Base-by-base conservation (phyloP, 176 grass and related monocot species). In the Canna indica region DNA sequence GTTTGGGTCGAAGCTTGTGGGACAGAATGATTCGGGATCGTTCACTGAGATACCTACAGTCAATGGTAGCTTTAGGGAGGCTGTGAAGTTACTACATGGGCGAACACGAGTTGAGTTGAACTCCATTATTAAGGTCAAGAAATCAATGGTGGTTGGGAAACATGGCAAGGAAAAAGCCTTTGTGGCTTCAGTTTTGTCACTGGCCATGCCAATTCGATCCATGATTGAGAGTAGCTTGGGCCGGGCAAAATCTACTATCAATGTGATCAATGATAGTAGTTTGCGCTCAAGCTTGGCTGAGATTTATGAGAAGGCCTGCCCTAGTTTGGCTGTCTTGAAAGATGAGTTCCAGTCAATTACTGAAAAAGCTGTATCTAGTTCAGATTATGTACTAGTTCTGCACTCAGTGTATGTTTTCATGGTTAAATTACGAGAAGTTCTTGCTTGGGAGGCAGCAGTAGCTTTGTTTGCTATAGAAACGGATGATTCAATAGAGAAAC, bases 401-500 rank as follows among this genome's bases (percentile, higher is more conserved):
- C 66, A 81, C 18, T 78, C 60, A 22, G 84, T 88, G 4, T 90
- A 99, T 76, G 72, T 53, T 39, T 17, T 71, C 71, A 71, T 99
- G 82, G 82, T 99, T 68, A 93, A 93, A 79, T 87, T 88, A 53
- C 85, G 89, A 68, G 75, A 78, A 33, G 69, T 93, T 39, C 84
- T 99, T 78, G 80, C 94, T 7, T 93, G 89, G 94, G 94, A 99
- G 76, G 94, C 94, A 52, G 89, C 80, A 57, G 38, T 90, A 41
- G 89, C 84, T 41, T 81, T 99, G 76, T 86, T 74, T 20, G 76
- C 81, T 31, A 88, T 94, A 38, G 86, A 90, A 80, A 79, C 53
- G 2, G 95, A 94, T 71, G 83, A 74, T 68, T 99, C 95, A 59
- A 86, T 99, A 67, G 95, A 99, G 79, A 99, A 90, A 64, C 83